Evolutionary conservation across 148 eudicot genomes (phyloP).

Genomic region (Rhododendron ovatum): DNA sequence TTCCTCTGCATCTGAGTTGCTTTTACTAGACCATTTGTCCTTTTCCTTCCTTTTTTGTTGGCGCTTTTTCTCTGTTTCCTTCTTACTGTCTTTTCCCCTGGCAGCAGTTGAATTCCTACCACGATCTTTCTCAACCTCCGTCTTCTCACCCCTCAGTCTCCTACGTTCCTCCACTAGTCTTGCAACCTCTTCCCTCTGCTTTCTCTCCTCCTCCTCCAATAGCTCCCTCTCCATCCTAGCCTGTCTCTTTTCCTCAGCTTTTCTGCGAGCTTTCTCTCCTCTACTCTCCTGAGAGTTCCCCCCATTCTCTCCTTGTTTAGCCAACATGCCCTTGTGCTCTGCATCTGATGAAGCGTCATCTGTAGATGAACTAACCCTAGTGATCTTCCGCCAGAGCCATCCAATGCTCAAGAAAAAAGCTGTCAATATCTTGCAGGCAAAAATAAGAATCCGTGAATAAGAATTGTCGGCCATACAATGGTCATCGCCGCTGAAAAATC

Average conservation of each 20-base stretch:
- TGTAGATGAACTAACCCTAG: constrained; percentile 56
- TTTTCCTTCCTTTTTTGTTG: constrained; percentile 77
- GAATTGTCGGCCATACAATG: constrained; percentile 69
- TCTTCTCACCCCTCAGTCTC: constrained; percentile 77
- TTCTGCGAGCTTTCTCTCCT: constrained; percentile 94
- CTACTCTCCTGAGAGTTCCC: constrained; percentile 61
- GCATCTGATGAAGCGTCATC: constrained; percentile 57
- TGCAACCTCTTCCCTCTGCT: constrained; percentile 97
- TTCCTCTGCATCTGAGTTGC: constrained; percentile 92
- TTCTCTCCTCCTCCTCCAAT: constrained; percentile 90
- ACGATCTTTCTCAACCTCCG: constrained; percentile 75
- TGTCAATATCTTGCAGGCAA: constrained; percentile 44
- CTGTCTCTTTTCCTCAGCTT: constrained; percentile 96
- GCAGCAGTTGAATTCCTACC: constrained; percentile 45
- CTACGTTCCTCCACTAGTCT: constrained; percentile 91
- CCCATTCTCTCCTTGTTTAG: constrained; percentile 70
- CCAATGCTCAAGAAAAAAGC: constrained; percentile 46
- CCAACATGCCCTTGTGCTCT: constrained; percentile 45
- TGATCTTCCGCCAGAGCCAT: constrained; percentile 80
- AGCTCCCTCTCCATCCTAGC: constrained; percentile 95
- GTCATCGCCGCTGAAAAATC: constrained; percentile 42
- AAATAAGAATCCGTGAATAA: constrained; percentile 48
- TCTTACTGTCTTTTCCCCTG: constrained; percentile 62
- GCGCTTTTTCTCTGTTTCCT: constrained; percentile 73
- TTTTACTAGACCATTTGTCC: constrained; percentile 85